Evolutionary conservation across 345 rosid genomes (phyloP).

Genomic region (Sisymbrium altissimum): DNA sequence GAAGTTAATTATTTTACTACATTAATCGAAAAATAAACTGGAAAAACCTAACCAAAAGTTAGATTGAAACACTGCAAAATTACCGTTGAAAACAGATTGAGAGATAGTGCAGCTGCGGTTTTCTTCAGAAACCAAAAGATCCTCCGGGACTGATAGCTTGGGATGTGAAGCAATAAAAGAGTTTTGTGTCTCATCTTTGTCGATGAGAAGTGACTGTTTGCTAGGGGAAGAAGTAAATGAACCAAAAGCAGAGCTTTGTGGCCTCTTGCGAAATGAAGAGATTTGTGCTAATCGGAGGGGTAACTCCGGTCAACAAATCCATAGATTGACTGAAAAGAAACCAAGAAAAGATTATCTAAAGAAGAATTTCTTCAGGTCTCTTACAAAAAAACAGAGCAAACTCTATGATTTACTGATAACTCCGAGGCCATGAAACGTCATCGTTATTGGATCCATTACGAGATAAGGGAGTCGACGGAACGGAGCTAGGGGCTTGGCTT

Average conservation of each 20-base stretch:
- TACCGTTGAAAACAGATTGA: conserved; percentile 70
- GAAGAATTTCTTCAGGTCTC: conserved; percentile 22
- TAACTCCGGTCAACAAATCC: conserved; percentile 47
- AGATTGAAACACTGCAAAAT: neutral
- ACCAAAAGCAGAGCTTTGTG: conserved; percentile 12
- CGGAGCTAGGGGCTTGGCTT: conserved; percentile 21
- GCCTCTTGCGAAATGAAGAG: conserved; percentile 26
- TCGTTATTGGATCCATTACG: conserved; percentile 7
- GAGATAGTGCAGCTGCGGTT: conserved; percentile 36
- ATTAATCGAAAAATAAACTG: too few species aligned
- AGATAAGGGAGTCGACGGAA: conserved; percentile 21
- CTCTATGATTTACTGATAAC: conserved; percentile 44
- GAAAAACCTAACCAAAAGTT: neutral
- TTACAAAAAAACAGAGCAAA: neutral
- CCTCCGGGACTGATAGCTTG: conserved; percentile 29
- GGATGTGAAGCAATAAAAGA: conserved; percentile 28
- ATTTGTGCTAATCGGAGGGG: conserved; percentile 34
- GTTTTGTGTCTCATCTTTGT: conserved; percentile 11
- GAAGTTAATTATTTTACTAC: too few species aligned
- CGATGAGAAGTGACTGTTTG: conserved; percentile 15
- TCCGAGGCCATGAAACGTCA: conserved; percentile 52
- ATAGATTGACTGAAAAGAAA: conserved; percentile 36
- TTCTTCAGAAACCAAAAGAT: conserved; percentile 18
- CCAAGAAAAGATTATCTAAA: neutral
- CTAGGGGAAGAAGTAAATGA: conserved; percentile 13